Percentiles rank a stretch among this genome's conserved stretches.
Evolutionary conservation across 495 filamentous ascomycete species (phyloP).

Genomic region (Lasiosphaeria hispida): DNA sequence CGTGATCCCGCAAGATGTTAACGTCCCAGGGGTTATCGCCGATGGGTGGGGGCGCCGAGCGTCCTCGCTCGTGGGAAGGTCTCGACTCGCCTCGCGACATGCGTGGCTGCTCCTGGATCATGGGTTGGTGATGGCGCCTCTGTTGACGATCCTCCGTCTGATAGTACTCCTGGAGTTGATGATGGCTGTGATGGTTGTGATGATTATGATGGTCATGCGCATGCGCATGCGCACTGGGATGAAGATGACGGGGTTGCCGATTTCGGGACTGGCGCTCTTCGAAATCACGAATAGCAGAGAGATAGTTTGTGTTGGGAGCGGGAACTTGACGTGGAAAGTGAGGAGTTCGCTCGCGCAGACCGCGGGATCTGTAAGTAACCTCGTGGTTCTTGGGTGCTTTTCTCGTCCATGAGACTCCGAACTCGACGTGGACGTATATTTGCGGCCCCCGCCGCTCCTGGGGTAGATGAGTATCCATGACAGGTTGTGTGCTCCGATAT

Average conservation of each 20-base stretch:
- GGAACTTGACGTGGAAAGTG: slow-evolving; percentile 43
- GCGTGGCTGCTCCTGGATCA: slow-evolving; percentile 24
- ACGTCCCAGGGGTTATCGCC: slow-evolving; percentile 45
- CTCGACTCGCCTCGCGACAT: slow-evolving; percentile 29
- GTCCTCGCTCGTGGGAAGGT: slow-evolving; percentile 38
- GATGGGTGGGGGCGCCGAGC: slow-evolving; percentile 45
- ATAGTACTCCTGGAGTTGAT: slow-evolving; percentile 36
- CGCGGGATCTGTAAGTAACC: slow-evolving; percentile 43
- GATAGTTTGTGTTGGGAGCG: slow-evolving; percentile 42
- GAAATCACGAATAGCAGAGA: slow-evolving; percentile 33
- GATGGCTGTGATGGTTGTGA: slow-evolving; percentile 12
- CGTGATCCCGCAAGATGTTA: slow-evolving; percentile 10
- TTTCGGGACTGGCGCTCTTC: slow-evolving; percentile 28
- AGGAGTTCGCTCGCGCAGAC: slow-evolving; percentile 36
- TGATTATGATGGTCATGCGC: slow-evolving; percentile 18
- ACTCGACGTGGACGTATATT: slow-evolving; percentile 46
- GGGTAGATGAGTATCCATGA: slow-evolving; percentile 29
- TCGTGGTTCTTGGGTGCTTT: slow-evolving; percentile 41
- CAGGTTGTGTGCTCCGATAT: slow-evolving; percentile 22
- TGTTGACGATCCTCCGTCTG: slow-evolving; percentile 14
- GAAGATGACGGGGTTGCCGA: slow-evolving; percentile 19
- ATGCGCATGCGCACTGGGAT: neutral
- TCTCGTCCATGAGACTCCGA: slow-evolving; percentile 44
- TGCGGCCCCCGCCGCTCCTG: slow-evolving; percentile 35
- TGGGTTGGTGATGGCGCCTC: slow-evolving; percentile 8